A percentile compares a stretch with the other conserved stretches of the same genome.
Evolutionary conservation across 441 rosid genomes (phyloP).

Genomic region (Brassica hybrid): DNA sequence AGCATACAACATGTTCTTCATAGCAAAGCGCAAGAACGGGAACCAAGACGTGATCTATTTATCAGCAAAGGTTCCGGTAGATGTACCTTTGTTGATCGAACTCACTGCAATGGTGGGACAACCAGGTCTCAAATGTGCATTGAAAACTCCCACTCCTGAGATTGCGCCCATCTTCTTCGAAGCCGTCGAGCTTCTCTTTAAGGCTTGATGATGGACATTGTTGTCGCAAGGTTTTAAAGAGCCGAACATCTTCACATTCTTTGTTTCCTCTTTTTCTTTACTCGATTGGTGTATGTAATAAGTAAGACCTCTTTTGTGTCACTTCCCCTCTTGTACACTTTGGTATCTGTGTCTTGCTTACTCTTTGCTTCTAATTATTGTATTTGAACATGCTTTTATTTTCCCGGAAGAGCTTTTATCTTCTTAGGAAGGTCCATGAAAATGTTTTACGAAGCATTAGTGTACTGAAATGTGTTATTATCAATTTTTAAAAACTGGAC

Average conservation of each 20-base stretch:
- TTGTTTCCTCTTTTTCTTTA: background rate
- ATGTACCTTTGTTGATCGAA: constrained; percentile 79
- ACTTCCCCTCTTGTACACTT: constrained; percentile 3
- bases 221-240: background rate
- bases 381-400: constrained; percentile 8
- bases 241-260: constrained; percentile 13
- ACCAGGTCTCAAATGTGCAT: constrained; percentile 84
- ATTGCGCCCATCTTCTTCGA: constrained; percentile 90
- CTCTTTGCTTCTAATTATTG: constrained; percentile 7
- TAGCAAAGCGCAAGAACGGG: constrained; percentile 91
- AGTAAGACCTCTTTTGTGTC: constrained; percentile 16
- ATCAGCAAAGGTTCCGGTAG: constrained; percentile 79
- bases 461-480: too few species aligned
- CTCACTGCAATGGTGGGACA: constrained; percentile 75
- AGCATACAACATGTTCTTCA: constrained; percentile 79
- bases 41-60: constrained; percentile 94
- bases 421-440: background rate
- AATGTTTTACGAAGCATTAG: background rate
- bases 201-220: constrained; percentile 45
- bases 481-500: too few species aligned
- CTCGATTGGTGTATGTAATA: constrained; percentile 34
- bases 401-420: background rate
- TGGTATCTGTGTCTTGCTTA: constrained; percentile 15
- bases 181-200: constrained; percentile 78
- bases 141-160: constrained; percentile 90